phyloP scores from a whole-genome alignment of 345 rosid genomes.

The Salix caprea region DNA sequence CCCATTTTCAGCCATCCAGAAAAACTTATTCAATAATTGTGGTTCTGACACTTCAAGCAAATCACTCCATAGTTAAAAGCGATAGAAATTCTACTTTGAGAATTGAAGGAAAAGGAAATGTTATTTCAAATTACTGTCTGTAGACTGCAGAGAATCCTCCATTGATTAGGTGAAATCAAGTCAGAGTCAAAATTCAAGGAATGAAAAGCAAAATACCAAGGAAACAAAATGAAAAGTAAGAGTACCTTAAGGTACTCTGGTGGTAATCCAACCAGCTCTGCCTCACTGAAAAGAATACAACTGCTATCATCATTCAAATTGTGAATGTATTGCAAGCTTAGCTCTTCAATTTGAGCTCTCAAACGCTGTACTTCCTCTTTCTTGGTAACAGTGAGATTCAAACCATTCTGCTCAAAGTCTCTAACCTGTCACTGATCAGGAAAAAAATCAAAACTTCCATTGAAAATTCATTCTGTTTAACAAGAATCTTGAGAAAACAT shows the following conservation, averaged over 20 bases:
- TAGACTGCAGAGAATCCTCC: neutral
- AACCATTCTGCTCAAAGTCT: constrained; percentile 85
- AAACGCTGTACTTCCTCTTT: constrained; percentile 73
- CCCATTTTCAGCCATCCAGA: neutral
- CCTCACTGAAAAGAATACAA: constrained; percentile 57
- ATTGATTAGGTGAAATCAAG: neutral
- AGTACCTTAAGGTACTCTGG: constrained; percentile 66
- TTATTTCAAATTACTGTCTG: neutral
- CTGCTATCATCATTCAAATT: constrained; percentile 70
- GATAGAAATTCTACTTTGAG: no score
- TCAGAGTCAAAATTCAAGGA: no score
- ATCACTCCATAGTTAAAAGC: neutral
- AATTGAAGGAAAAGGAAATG: neutral
- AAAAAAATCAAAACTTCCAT: constrained; percentile 37
- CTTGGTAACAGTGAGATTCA: constrained; percentile 73
- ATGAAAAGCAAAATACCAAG: neutral
- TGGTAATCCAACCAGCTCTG: constrained; percentile 76
- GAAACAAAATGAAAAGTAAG: constrained; percentile 6
- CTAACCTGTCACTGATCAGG: constrained; percentile 87
- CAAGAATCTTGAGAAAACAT: neutral
- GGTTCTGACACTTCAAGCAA: neutral
- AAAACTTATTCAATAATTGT: neutral
- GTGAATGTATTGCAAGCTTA: constrained; percentile 60
- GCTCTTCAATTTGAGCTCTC: constrained; percentile 65
- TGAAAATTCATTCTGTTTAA: constrained; percentile 16